phyloP scores from a whole-genome alignment of 176 grass and related monocot genomes.

The Zizania latifolia region DNA sequence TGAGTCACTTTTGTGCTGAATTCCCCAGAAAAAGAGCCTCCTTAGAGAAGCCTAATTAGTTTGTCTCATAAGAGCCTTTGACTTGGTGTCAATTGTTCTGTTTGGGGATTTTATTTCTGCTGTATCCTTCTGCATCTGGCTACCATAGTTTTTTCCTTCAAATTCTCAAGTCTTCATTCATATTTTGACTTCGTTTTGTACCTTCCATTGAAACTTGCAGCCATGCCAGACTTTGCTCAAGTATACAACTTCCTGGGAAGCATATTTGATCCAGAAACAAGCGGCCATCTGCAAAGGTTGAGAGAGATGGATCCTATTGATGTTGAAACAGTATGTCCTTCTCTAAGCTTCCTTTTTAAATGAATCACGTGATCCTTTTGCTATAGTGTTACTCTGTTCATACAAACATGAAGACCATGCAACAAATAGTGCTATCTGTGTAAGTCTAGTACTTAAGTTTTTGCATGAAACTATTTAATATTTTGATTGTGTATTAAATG shows the following conservation, averaged over 20 bases:
- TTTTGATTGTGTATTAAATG: not conserved
- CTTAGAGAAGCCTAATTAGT: not conserved
- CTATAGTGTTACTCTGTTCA: not conserved
- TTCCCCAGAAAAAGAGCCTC: not conserved
- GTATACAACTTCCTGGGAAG: conserved; percentile 54
- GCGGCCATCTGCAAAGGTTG: conserved; percentile 40
- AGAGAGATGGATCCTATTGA: conserved; percentile 54
- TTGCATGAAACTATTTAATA: not conserved
- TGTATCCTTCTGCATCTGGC: not conserved
- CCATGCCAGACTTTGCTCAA: conserved; percentile 50
- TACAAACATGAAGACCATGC: not conserved
- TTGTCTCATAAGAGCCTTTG: not conserved
- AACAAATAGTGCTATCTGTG: not conserved
- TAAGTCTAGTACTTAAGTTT: not conserved
- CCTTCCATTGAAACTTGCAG: conserved; percentile 1
- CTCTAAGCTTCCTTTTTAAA: conserved; percentile 1
- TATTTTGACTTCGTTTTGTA: not conserved
- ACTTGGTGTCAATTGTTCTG: not conserved
- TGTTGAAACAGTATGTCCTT: conserved; percentile 67
- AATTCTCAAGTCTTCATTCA: not conserved
- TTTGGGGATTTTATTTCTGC: not conserved
- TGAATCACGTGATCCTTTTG: not conserved
- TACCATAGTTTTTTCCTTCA: not conserved
- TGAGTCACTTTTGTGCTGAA: too few relatives aligned
- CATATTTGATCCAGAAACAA: conserved; percentile 46